Evolutionary conservation across 129 eudicot species (phyloP).

Genomic region (Flaveria linearis): DNA sequence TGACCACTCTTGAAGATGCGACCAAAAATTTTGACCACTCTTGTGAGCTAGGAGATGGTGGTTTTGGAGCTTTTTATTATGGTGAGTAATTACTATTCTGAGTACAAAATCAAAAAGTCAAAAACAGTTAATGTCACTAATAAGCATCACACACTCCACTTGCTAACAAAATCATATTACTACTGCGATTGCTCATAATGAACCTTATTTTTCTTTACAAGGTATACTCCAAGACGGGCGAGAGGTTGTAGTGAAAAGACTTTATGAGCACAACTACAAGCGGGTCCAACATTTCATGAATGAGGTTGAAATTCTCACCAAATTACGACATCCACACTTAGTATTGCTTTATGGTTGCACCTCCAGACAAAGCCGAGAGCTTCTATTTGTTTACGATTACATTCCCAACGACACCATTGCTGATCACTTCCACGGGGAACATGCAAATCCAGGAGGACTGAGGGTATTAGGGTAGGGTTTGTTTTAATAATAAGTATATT

Average conservation of each 20-base stretch:
- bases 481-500: no score
- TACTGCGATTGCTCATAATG: neutral
- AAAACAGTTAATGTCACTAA: neutral
- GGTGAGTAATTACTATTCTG: conserved; percentile 27
- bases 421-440: conserved; percentile 69
- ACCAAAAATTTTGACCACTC: conserved; percentile 47
- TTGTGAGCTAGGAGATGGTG: conserved; percentile 58
- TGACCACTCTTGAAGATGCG: conserved; percentile 63
- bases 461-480: no score
- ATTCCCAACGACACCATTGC: conserved; percentile 57
- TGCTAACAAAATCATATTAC: neutral
- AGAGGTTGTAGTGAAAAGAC: conserved; percentile 71
- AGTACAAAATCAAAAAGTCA: neutral
- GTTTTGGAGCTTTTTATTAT: conserved; percentile 63
- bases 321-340: conserved; percentile 54
- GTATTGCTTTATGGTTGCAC: conserved; percentile 75
- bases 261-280: conserved; percentile 58
- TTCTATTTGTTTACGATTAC: conserved; percentile 57
- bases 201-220: conserved; percentile 20
- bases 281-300: conserved; percentile 65
- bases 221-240: conserved; percentile 64
- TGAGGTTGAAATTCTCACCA: conserved; percentile 57
- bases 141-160: neutral
- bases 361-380: conserved; percentile 50
- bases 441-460: conserved; percentile 27